Conservation (phyloP, 1,139 yeast genomes). For the Blastobotrys indianensis region DNA sequence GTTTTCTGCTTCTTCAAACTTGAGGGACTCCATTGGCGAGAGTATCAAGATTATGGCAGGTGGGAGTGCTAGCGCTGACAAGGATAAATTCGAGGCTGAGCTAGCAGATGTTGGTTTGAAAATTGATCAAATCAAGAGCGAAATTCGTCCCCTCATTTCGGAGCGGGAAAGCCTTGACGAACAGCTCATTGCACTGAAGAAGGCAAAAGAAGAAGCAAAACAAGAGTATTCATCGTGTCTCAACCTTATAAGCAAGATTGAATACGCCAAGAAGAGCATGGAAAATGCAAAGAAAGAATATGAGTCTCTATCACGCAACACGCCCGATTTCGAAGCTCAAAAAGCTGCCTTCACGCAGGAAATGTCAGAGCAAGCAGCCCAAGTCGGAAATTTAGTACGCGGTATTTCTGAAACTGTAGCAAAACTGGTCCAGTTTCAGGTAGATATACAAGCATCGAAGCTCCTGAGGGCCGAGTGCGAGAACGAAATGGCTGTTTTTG, state of each 20-base stretch:
- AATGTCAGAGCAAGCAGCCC: constrained; percentile 14
- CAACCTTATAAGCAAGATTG: background rate
- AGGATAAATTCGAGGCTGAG: too few species aligned
- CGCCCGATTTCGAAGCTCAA: constrained; percentile 23
- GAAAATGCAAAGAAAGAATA: constrained; percentile 2
- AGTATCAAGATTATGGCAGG: background rate
- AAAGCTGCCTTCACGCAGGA: constrained; percentile 21
- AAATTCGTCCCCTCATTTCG: too few species aligned
- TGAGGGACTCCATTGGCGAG: background rate
- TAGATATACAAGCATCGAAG: background rate
- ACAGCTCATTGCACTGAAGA: too few species aligned
- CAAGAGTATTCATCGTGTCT: too few species aligned
- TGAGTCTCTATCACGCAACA: constrained; percentile 3
- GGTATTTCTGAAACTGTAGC: background rate
- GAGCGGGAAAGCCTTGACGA: too few species aligned
- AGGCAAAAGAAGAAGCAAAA: too few species aligned
- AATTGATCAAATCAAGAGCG: too few species aligned
- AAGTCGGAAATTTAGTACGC: background rate
- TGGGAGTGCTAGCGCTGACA: constrained; percentile 1
- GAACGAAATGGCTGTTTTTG: constrained; percentile 4
- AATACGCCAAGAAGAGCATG: constrained; percentile 7
- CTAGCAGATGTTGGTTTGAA: too few species aligned
- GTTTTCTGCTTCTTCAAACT: constrained; percentile 2
- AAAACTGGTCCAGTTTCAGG: constrained; percentile 1
- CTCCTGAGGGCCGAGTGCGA: background rate